Conservation (phyloP, 495 filamentous ascomycete species). For the Hypoxylon fragiforme region DNA sequence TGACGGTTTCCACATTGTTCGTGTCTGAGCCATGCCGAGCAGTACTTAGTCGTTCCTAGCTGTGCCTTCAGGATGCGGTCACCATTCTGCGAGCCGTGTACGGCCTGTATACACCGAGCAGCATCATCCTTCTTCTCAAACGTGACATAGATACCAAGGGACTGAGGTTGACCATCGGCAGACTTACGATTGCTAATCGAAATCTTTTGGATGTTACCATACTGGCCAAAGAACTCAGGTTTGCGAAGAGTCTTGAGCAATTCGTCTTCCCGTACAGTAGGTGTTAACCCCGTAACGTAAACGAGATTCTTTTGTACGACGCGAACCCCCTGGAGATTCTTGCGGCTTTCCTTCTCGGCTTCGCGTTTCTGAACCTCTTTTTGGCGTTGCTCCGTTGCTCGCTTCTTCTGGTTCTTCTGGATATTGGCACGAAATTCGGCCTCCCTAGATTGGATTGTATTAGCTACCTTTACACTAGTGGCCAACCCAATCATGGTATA, state of each 20-base stretch:
- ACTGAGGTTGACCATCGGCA: conserved; percentile 67
- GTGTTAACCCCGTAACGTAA: conserved; percentile 93
- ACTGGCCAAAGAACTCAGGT: conserved; percentile 93
- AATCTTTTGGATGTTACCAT: conserved; percentile 97
- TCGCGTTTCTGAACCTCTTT: conserved; percentile 96
- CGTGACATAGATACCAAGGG: conserved; percentile 95
- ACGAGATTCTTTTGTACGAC: conserved; percentile 99
- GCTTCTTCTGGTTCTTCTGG: conserved; percentile 86
- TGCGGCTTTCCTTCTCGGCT: conserved; percentile 90
- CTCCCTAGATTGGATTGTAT: conserved; percentile 42
- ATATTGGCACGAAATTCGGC: conserved; percentile 80
- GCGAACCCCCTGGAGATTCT: conserved; percentile 90
- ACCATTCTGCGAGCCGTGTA: conserved; percentile 89
- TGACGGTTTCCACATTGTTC: conserved; percentile 91
- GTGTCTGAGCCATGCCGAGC: conserved; percentile 91
- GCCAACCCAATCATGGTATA: conserved; percentile 14
- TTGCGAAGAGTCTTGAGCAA: conserved; percentile 85
- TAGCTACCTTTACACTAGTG: conserved; percentile 21
- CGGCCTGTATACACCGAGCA: conserved; percentile 81
- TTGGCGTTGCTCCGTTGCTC: conserved; percentile 78
- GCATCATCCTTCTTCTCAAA: conserved; percentile 89
- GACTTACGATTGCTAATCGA: conserved; percentile 95
- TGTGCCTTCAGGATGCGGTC: conserved; percentile 87
- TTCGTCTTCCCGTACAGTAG: conserved; percentile 87
- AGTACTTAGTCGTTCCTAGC: conserved; percentile 98